Evolutionary conservation across 495 filamentous ascomycete genomes (phyloP), one percentile per base, ranked within the genome.

Genomic region (Aspergillus campestris): DNA sequence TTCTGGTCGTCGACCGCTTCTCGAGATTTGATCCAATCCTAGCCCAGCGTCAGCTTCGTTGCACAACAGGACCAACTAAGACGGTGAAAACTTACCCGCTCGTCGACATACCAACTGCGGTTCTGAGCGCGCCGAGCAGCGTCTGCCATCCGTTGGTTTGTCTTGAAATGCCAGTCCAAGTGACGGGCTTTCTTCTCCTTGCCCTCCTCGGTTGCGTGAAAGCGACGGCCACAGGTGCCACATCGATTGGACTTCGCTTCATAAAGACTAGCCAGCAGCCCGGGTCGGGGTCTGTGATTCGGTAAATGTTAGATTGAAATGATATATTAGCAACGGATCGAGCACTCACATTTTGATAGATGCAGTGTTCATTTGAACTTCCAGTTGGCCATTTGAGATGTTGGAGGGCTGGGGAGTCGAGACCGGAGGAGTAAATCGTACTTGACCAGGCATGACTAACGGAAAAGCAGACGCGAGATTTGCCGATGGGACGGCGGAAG

Each of bases 121-220:
- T 87, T 87, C 52, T 94, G 86, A 8, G 86, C 89, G 34, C 87
- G 78, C 59, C 81, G 86, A 50, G 84, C 79, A 33, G 80, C 80
- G 34, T 97, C 91, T 6, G 79, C 78, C 69, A 92, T 83, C 18
- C 90, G 84, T 60, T 87, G 86, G 59, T 95, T 91, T 3, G 91
- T 91, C 28, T 82, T 78, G 70, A 98, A 98, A 62, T 98, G 92
- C 92, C 91, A 97, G 61, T 98, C 92, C 62, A 96, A 75, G 66
- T 98, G 92, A 1, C 85, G 79, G n/a, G 84, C 83, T 65, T 97
- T 97, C 66, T 82, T 82, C 56, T 79, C 77, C 49, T 80, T 84
- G 27, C 89, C 91, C 51, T 87, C 78, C 36, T 86, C 83, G 18
- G 82, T 84, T 14, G 78, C 72, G 30, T 72, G 71, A 59, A 97